Evolutionary conservation across 768 basidiomycete species (phyloP).

Genomic region (Agrocybe chaxingu): DNA sequence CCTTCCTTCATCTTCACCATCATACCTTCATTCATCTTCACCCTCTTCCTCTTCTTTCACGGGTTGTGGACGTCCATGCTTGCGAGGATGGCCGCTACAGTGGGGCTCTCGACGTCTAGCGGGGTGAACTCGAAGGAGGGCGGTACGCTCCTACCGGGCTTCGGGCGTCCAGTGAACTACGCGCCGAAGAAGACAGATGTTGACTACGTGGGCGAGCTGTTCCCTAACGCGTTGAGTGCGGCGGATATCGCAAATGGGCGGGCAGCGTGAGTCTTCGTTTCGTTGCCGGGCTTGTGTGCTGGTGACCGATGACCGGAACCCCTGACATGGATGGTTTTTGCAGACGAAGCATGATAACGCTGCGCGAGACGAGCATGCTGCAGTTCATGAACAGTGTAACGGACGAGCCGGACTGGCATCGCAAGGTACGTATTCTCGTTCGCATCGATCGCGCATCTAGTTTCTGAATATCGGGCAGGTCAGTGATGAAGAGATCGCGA

Average conservation of each 20-base stretch:
- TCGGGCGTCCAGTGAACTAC: slow-evolving; percentile 24
- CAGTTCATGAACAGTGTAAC: slow-evolving; percentile 32
- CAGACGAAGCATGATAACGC: slow-evolving; percentile 19
- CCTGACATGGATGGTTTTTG: neutral
- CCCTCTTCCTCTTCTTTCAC: too few species aligned
- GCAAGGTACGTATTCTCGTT: slow-evolving; percentile 21
- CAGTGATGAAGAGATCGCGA: slow-evolving; percentile 16
- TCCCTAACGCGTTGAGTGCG: slow-evolving; percentile 15
- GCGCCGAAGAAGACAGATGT: slow-evolving; percentile 5
- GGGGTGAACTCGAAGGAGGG: neutral
- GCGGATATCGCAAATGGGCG: neutral
- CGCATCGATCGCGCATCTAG: neutral
- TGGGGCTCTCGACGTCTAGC: too few species aligned
- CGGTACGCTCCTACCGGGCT: slow-evolving; percentile 21
- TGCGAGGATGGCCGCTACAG: too few species aligned
- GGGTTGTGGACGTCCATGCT: too few species aligned
- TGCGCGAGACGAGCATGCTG: slow-evolving; percentile 31
- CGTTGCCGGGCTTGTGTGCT: neutral
- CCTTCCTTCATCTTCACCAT: too few species aligned
- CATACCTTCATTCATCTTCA: too few species aligned
- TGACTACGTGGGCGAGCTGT: slow-evolving; percentile 13
- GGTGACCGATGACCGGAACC: neutral
- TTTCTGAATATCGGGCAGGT: slow-evolving; percentile 9
- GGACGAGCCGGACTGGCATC: slow-evolving; percentile 30
- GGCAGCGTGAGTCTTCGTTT: slow-evolving; percentile 5